These are phyloP conservation scores for Cicer arietinum DNA, from an alignment of 306 rosid species.

Conservation along the genomic window DNA sequence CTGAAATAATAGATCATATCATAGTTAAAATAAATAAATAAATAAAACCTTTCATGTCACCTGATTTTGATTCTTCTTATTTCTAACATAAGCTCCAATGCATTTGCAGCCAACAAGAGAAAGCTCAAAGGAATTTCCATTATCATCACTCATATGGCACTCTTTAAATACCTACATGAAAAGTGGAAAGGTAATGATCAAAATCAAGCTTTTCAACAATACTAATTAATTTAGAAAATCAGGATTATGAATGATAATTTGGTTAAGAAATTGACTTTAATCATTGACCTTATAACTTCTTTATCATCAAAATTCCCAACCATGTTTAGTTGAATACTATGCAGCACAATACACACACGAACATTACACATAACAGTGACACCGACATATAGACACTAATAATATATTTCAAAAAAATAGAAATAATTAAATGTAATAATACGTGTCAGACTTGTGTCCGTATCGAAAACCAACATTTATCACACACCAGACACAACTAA, in stretches of 20 bases:
- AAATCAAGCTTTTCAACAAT: slow-evolving; percentile 19
- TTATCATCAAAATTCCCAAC: neutral
- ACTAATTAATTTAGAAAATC: slow-evolving; percentile 3
- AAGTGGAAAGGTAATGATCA: neutral
- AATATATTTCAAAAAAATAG: too few relatives aligned
- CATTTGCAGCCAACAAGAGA: slow-evolving; percentile 92
- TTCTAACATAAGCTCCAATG: slow-evolving; percentile 92
- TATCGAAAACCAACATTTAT: too few relatives aligned
- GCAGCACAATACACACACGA: too few relatives aligned
- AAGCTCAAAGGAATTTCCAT: slow-evolving; percentile 75
- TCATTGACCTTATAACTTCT: neutral
- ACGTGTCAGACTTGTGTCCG: too few relatives aligned
- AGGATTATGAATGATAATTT: slow-evolving; percentile 4
- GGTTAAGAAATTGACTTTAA: neutral
- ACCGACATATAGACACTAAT: too few relatives aligned
- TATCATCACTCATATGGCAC: slow-evolving; percentile 60
- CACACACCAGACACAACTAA: too few relatives aligned
- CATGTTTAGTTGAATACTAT: neutral
- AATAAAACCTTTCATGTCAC: slow-evolving; percentile 47
- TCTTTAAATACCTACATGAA: slow-evolving; percentile 70
- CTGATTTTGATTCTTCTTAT: slow-evolving; percentile 95
- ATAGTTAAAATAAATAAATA: neutral
- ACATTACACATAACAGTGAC: too few relatives aligned
- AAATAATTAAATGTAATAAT: too few relatives aligned
- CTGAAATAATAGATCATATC: neutral